These are phyloP conservation scores for Uromyces viciae-fabae DNA, from an alignment of 1,284 basidiomycete species.

Conservation along the genomic window DNA sequence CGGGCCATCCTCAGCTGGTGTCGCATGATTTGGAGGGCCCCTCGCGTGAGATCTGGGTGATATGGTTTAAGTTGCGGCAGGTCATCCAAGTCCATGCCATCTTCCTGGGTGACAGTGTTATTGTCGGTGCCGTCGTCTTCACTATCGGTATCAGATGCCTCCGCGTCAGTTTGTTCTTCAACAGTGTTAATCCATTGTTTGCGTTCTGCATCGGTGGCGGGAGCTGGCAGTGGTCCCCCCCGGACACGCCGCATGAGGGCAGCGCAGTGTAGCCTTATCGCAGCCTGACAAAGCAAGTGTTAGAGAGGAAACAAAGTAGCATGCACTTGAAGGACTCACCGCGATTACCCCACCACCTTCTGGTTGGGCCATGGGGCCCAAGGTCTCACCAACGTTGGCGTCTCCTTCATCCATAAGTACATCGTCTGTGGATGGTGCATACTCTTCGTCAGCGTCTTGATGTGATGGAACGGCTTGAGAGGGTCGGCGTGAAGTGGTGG, in stretches of 20 bases:
- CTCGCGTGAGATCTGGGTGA: not conserved
- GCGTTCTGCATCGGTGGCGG: not conserved
- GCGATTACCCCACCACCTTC: not conserved
- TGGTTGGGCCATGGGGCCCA: not conserved
- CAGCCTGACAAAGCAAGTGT: not conserved
- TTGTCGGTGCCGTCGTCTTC: not conserved
- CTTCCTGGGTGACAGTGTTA: not conserved
- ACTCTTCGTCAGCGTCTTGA: no score
- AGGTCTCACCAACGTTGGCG: no score
- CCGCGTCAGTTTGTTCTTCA: not conserved
- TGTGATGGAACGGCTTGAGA: not conserved
- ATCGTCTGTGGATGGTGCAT: no score
- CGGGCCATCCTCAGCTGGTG: not conserved
- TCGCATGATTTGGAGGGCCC: slow-evolving; percentile 5
- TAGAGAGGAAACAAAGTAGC: not conserved
- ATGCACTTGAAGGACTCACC: not conserved
- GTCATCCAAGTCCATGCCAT: slow-evolving; percentile 2
- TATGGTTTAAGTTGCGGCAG: not conserved
- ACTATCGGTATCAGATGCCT: not conserved
- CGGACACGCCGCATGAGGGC: not conserved
- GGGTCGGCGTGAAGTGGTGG: not conserved
- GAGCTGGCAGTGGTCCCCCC: not conserved
- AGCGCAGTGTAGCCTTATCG: not conserved
- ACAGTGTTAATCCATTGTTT: not conserved
- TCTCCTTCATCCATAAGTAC: no score